Evolutionary conservation across 345 rosid genomes (phyloP), one percentile per base, ranked within the genome.

Genomic region (Populus alba): DNA sequence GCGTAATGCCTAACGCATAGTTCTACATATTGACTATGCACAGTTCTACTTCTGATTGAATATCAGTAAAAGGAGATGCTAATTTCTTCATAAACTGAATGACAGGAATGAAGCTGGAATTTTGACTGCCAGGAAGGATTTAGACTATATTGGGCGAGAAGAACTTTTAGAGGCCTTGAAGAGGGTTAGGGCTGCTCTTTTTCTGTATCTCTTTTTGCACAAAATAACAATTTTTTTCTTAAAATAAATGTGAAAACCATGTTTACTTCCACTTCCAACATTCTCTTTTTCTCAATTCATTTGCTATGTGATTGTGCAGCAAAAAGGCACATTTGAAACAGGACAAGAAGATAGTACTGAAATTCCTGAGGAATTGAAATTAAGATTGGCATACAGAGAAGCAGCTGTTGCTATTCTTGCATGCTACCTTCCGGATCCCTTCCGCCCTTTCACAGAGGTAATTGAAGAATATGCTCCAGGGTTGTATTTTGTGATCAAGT

Each of bases 81-180:
- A 72, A 88, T 77, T 31, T 75, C 81, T 75, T 27, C 12, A 62
- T 66, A 77, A 65, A 70, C 77, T 85, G 73, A 75, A 68, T 78
- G 68, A 49, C 87, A 95, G 98, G 88, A 95, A 93, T 82, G 99
- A 95, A 87, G 98, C 99, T 78, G 99, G 96, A 85, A 95, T 95
- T 81, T 90, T 93, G 89, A 93, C 97, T 78, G 98, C 99, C 53
- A 89, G 99, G 83, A 92, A 95, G 84, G 99, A 95, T 85, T 86
- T 88, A 70, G 97, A 92, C 80, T 86, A 82, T 85, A 95, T 95
- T 78, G 99, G 97, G 71, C 88, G 85, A 49, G 97, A 93, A 74
- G 98, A 95, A 85, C 98, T 95, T 81, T 79, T 92, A 59, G 97
- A 95, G 81, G 99, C 98, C 49, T 83, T 93, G 89, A 95, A 93